Evolutionary conservation across 495 filamentous ascomycete genomes (phyloP).

Genomic region (Podospora anserina): DNA sequence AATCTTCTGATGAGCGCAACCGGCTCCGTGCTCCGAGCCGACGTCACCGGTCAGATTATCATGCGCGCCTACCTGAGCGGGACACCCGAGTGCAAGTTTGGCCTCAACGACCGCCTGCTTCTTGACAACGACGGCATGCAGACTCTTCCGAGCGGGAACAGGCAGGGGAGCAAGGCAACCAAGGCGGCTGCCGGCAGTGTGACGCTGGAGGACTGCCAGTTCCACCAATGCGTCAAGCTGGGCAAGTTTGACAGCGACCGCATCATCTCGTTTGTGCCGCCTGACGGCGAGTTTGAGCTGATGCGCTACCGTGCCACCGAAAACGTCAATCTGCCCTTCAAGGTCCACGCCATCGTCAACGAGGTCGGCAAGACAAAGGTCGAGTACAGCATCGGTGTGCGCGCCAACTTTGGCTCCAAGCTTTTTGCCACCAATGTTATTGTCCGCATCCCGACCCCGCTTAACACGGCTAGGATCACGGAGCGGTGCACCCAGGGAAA

Average conservation of each 20-base stretch:
- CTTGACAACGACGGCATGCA: slow-evolving; percentile 73
- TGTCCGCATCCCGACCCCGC: slow-evolving; percentile 88
- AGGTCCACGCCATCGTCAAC: slow-evolving; percentile 97
- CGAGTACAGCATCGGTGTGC: slow-evolving; percentile 96
- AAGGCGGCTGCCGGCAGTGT: slow-evolving; percentile 94
- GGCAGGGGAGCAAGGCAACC: slow-evolving; percentile 75
- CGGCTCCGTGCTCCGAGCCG: slow-evolving; percentile 90
- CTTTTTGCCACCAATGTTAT: slow-evolving; percentile 98
- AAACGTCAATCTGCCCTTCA: slow-evolving; percentile 98
- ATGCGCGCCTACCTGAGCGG: slow-evolving; percentile 98
- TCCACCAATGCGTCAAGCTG: slow-evolving; percentile 98
- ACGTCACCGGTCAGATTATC: slow-evolving; percentile 95
- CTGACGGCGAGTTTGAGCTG: slow-evolving; percentile 97
- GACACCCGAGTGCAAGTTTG: slow-evolving; percentile 98
- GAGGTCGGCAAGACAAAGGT: slow-evolving; percentile 97
- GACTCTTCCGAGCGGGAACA: slow-evolving; percentile 65
- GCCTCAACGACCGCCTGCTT: slow-evolving; percentile 91
- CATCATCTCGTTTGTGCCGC: slow-evolving; percentile 96
- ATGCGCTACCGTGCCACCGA: slow-evolving; percentile 99
- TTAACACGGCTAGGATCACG: slow-evolving; percentile 94
- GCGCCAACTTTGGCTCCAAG: slow-evolving; percentile 93
- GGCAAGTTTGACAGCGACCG: slow-evolving; percentile 96
- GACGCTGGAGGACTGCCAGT: slow-evolving; percentile 96
- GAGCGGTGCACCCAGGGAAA: slow-evolving; percentile 92
- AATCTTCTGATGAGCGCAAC: slow-evolving; percentile 98